These are phyloP conservation scores for Terana coerulea DNA, from an alignment of 768 basidiomycete genomes.

Conservation along the genomic window DNA sequence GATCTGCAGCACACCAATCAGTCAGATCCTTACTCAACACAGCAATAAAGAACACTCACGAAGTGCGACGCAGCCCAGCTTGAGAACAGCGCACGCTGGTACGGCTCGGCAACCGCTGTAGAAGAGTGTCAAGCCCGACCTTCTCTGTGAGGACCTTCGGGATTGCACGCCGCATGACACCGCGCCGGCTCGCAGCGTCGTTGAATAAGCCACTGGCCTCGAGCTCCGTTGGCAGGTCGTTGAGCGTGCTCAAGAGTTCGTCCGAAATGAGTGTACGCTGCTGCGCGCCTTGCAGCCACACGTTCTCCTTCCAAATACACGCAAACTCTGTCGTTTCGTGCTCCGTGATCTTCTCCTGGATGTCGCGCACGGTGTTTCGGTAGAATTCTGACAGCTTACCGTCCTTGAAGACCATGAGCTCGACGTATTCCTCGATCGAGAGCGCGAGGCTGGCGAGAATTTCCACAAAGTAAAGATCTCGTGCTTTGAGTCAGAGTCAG, in stretches of 20 bases:
- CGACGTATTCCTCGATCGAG: conserved; percentile 82
- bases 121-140: conserved; percentile 74
- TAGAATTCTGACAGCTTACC: conserved; percentile 87
- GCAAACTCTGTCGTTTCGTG: conserved; percentile 90
- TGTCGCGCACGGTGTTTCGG: conserved; percentile 87
- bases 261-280: conserved; percentile 92
- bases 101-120: conserved; percentile 75
- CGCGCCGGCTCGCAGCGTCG: conserved; percentile 67
- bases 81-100: conserved; percentile 85
- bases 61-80: conserved; percentile 87
- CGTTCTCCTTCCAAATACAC: conserved; percentile 91
- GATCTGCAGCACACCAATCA: conserved; percentile 47
- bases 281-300: conserved; percentile 76
- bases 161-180: conserved; percentile 79
- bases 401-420: conserved; percentile 92
- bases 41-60: conserved; percentile 43
- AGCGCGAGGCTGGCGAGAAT: conserved; percentile 96
- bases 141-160: conserved; percentile 85
- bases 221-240: conserved; percentile 88
- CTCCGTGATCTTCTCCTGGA: conserved; percentile 85
- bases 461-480: conserved; percentile 92
- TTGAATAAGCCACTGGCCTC: conserved; percentile 88
- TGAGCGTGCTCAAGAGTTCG: conserved; percentile 85
- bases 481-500: no score
- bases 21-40: neutral